Evolutionary conservation across 2,329 filamentous ascomycete genomes (phyloP), one percentile per base, ranked within the genome.

Genomic region (Basipetospora chlamydospora): DNA sequence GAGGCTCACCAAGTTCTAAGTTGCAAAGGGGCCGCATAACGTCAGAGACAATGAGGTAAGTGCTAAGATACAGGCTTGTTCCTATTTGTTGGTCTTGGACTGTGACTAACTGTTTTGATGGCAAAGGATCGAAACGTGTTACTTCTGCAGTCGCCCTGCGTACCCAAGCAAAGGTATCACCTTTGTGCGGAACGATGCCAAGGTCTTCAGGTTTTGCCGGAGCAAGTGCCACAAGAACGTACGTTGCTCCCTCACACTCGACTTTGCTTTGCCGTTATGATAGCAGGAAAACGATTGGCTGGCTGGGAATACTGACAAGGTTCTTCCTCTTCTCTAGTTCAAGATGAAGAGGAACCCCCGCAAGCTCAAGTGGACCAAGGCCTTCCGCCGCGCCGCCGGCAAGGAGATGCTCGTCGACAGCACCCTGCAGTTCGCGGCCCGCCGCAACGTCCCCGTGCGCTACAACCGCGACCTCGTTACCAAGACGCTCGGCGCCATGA

Each of bases 301-400:
- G n/a, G n/a, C n/a, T n/a, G n/a, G n/a, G n/a, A n/a, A n/a, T n/a
- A n/a, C n/a, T n/a, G n/a, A n/a, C n/a, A n/a, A n/a, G n/a, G n/a
- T n/a, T n/a, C n/a, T n/a, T n/a, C n/a, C n/a, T n/a, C n/a, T n/a
- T n/a, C n/a, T n/a, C n/a, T 46, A 76, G 68, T 93, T 92, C 74
- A 90, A 92, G 64, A 93, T 93, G 84, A 94, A 94, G 80, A 79
- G 90, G 47, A 95, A 96, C 64, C 87, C 88, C 25, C 78, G 88
- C 57, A 94, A 95, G 61, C 74, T 96, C 49, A 90, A 86, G 61
- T 95, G 88, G 90, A 95, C 88, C 43, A 94, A 95, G 69, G 77
- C 84, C 36, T 88, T 87, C 71, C 80, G 86, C 53, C 80, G 79
- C 55, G 56, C 56, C 13, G 79, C 81, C 40, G 84, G 84, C 64